Evolutionary conservation across 371 early-diverging fungal genomes (phyloP), one percentile per base, ranked within the genome.

Genomic region (Lichtheimia corymbifera): DNA sequence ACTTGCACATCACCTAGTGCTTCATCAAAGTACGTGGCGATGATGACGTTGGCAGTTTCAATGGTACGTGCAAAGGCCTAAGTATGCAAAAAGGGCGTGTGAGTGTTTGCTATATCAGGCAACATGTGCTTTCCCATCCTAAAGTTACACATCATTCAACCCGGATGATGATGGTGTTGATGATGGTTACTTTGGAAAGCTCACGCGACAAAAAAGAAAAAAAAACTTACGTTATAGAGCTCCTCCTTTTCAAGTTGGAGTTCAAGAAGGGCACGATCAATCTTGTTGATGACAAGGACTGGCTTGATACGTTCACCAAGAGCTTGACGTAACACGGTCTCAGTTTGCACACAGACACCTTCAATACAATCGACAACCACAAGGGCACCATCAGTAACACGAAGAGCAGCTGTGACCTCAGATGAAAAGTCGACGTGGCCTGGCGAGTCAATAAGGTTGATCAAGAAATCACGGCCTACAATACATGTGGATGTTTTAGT

Each of bases 401-500:
- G 93, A 62, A 99, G 91, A 52, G 99, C 98, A 65, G 98, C 98
- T 56, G 98, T 98, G 50, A 99, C 99, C 84, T 99, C 99, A 66
- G 96, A 96, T 55, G 97, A 95, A 90, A 99, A 99, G 80, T 99
- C 98, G 69, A 99, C 99, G 93, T 99, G 99, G 51, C 99, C 99
- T 52, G 99, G 99, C 50, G 97, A 96, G 82, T 99, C 99, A 73
- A 99, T 99, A 80, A 99, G 81, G 88, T 99, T 99, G 81, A 99
- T 97, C 85, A 99, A 85, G 89, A 98, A 99, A 50, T 55, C 52
- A 35, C 24, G 44, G 15, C 64, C 68, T 64, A 53, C 9, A 14
- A n/a, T 27, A 35, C 57, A 56, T 43, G 20, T 5, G 22, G 22
- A 47, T 15, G 4, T 3, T 0, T 45, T 45, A 15, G 11, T 22